phyloP scores from a whole-genome alignment of 2,329 filamentous ascomycete genomes.

The Colletotrichum navitas region DNA sequence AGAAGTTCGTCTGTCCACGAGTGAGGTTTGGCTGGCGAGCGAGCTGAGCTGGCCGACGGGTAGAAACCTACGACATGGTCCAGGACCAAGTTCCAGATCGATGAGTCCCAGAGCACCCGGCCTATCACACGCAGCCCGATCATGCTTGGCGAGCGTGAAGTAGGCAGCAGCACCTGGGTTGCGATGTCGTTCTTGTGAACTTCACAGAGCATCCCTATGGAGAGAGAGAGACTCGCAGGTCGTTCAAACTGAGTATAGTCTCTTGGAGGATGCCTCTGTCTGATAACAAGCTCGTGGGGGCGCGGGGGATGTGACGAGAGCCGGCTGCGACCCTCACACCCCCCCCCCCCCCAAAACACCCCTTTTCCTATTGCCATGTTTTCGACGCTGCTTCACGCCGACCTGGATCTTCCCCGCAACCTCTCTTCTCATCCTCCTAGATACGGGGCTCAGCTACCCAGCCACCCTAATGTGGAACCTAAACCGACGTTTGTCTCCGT shows the following conservation, averaged over 20 bases:
- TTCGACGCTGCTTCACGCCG: background rate
- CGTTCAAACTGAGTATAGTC: background rate
- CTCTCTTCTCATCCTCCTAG: background rate
- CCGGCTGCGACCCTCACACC: too few relatives aligned
- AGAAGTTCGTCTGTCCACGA: background rate
- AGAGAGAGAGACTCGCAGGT: background rate
- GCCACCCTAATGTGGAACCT: background rate
- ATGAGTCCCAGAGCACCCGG: constrained; percentile 11
- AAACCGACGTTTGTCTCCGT: background rate
- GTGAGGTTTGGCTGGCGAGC: background rate
- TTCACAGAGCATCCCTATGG: background rate
- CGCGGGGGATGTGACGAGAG: background rate
- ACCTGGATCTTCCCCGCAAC: constrained; percentile 8
- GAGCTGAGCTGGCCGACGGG: background rate
- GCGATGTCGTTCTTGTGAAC: background rate
- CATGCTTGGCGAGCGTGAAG: background rate
- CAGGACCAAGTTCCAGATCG: constrained; percentile 24
- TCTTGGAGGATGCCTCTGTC: too few relatives aligned
- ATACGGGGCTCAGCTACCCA: background rate
- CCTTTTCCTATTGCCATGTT: constrained; percentile 7
- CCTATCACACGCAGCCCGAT: constrained; percentile 8
- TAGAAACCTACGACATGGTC: background rate
- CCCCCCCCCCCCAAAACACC: background rate
- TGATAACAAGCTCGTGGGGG: background rate
- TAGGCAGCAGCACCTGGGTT: background rate